Base-by-base conservation (phyloP, 768 basidiomycete genomes). In the Amanita subjunquillea region DNA sequence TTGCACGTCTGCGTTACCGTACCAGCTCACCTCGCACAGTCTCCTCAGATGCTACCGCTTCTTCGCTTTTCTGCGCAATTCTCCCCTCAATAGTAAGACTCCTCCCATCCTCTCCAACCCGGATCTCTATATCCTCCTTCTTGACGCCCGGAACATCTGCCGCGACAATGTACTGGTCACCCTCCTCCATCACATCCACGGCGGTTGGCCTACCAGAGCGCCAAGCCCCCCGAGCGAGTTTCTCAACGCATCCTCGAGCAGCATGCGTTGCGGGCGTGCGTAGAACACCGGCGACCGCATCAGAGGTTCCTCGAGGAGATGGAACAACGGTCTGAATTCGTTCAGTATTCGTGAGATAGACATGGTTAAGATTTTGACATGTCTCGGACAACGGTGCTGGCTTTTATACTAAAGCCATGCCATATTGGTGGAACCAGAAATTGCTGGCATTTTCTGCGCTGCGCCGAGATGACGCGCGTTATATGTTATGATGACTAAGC, bases 71-170 rank as follows among this genome's bases (percentile, higher is more conserved):
- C 40, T 66, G 66, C 44, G 65, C 59, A 37, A 78, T 65, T 59
- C 74, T 82, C 6, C 87, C 87, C 62, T 86, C 79, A 52, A 91
- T 87, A 3, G 81, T 87, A 53, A 89, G 62, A 55, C 79, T 86
- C 52, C 78, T 73, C 2, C 85, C 87, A 13, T 75, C 78, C 52
- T 87, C 82, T 7, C 85, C 84, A 54, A 90, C 71, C 6, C 79
- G 74, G 48, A 90, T 75, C 51, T 86, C 76, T 7, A 89, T 62
- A 59, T 88, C 80, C 58, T 89, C 86, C 69, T 83, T 87, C 63
- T 79, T 82, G 25, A 90, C 79, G 0, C 87, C 87, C 20, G 87
- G 88, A 25, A 91, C 60, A 60, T 91, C 88, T 1, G 86, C 85
- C 59, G 89, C 83, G 39, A 91, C 69, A 48, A 87, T 56, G 57